Base-by-base conservation (phyloP, 805 yeast genomes). In the Cyberlindnera saturnus region DNA sequence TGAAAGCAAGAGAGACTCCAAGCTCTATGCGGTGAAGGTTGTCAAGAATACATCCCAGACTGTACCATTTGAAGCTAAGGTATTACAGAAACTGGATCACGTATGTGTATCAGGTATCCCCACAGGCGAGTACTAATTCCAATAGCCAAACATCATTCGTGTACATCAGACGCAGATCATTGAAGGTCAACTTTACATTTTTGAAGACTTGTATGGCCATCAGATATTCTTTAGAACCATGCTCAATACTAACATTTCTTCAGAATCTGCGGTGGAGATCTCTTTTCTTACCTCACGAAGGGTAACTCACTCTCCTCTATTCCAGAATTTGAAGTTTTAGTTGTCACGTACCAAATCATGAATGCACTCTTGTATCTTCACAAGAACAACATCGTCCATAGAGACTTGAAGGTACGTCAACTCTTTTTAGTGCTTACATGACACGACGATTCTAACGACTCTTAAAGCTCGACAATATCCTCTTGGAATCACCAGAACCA, bases 321-420 rank as follows among this genome's bases (percentile, higher is more conserved):
- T 1, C 63, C 77, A 1, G 87, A 81, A 51, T 68, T 73, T 32
- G 84, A 81, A 51, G 60, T 76, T 1, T 52, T 81, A 10, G 52
- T 79, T 1, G 71, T 81, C 5, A 63, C 73, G 0, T 81, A 60
- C 48, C 90, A 83, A 55, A 63, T 82, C 3, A 58, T 79, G 26
- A 62, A 65, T 39, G 88, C 86, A 0, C 58, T 83, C 11, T 54
- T 63, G 26, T 88, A 83, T 57, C 66, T 91, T 41, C 99, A 91
- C 61, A 55, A 61, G 6, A 66, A 75, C 44, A 62, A 74, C 47
- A 76, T 90, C 26, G 86, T 90, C 10, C 99, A 91, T 62, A 78
- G 98, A 44, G 99, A 91, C 57, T 74, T 91, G 52, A 91, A 91
- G 65, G 69, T 90, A 34, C 98, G 93, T 55, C 6, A 17, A 36